Evolutionary conservation across 257 asterid species (phyloP).

Genomic region (Fraxinus quadrangulata): DNA sequence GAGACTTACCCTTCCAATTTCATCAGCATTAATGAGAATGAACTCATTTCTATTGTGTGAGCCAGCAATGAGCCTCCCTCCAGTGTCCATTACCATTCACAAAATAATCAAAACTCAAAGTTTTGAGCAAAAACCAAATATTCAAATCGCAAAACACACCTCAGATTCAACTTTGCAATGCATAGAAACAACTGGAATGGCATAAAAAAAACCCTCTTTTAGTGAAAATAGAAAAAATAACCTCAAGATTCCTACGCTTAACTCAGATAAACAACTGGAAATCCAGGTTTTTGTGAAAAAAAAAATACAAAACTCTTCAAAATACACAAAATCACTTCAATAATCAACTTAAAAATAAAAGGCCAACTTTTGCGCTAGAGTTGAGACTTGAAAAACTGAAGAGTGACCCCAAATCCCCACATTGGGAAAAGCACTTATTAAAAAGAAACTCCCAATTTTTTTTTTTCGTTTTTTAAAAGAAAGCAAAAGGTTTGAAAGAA

Average conservation of each 20-base stretch:
- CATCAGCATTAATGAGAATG: slow-evolving; percentile 79
- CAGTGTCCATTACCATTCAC: slow-evolving; percentile 67
- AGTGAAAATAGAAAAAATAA: background rate
- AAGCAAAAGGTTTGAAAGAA: background rate
- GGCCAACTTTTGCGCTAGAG: slow-evolving; percentile 35
- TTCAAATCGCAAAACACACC: slow-evolving; percentile 33
- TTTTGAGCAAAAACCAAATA: slow-evolving; percentile 17
- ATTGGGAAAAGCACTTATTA: slow-evolving; percentile 39
- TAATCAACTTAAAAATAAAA: slow-evolving; percentile 39
- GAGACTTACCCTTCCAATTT: slow-evolving; percentile 64
- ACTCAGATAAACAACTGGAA: slow-evolving; percentile 27
- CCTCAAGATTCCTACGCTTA: slow-evolving; percentile 28
- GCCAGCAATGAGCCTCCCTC: slow-evolving; percentile 89
- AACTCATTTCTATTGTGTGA: slow-evolving; percentile 85
- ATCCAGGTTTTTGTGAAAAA: slow-evolving; percentile 12
- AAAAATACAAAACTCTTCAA: slow-evolving; percentile 9
- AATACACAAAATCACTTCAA: slow-evolving; percentile 39
- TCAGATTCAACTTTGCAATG: slow-evolving; percentile 20
- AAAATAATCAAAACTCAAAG: slow-evolving; percentile 23
- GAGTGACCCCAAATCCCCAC: slow-evolving; percentile 42
- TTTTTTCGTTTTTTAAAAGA: too few species aligned
- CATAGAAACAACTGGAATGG: slow-evolving; percentile 25
- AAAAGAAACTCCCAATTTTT: slow-evolving; percentile 32
- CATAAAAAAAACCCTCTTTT: background rate
- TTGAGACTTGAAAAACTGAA: slow-evolving; percentile 35